phyloP scores from a whole-genome alignment of 1,284 basidiomycete genomes.

The Violaceomyces palustris region DNA sequence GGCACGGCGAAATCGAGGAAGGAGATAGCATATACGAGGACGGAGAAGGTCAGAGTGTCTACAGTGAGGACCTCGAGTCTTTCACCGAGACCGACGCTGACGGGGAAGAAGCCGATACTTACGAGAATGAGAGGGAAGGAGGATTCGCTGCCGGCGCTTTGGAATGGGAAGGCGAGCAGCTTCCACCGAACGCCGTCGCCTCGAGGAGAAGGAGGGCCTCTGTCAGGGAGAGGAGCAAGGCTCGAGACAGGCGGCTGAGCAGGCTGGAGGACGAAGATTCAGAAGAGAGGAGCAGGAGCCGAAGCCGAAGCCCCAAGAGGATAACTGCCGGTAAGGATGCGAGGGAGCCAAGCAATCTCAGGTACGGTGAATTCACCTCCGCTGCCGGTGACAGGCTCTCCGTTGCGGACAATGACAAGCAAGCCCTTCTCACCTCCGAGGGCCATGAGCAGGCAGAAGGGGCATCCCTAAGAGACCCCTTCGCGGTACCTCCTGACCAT shows the following conservation, averaged over 20 bases:
- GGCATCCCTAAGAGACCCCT: conserved; percentile 28
- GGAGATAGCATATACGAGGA: conserved; percentile 31
- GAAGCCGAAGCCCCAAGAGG: conserved; percentile 34
- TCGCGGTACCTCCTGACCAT: not conserved
- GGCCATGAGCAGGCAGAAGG: conserved; percentile 5
- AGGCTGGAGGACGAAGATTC: conserved; percentile 19
- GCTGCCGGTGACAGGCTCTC: not conserved
- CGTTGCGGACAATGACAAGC: too few species aligned
- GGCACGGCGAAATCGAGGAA: conserved; percentile 42
- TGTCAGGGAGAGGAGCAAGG: conserved; percentile 2
- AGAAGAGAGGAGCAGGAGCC: conserved; percentile 25
- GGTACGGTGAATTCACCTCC: not conserved
- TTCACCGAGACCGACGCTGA: too few species aligned
- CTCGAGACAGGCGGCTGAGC: conserved; percentile 14
- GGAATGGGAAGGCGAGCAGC: conserved; percentile 32
- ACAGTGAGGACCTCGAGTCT: too few species aligned
- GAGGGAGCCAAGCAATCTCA: conserved; percentile 3
- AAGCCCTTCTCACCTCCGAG: too few species aligned
- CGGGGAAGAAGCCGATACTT: conserved; percentile 18
- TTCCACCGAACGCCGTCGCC: conserved; percentile 31
- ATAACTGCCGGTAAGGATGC: conserved; percentile 2
- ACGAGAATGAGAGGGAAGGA: conserved; percentile 12
- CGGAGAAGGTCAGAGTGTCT: conserved; percentile 38
- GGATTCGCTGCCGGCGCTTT: conserved; percentile 12
- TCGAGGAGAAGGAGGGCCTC: conserved; percentile 4